Conservation (phyloP, 1,284 basidiomycete species). For the Pascua sp. region DNA sequence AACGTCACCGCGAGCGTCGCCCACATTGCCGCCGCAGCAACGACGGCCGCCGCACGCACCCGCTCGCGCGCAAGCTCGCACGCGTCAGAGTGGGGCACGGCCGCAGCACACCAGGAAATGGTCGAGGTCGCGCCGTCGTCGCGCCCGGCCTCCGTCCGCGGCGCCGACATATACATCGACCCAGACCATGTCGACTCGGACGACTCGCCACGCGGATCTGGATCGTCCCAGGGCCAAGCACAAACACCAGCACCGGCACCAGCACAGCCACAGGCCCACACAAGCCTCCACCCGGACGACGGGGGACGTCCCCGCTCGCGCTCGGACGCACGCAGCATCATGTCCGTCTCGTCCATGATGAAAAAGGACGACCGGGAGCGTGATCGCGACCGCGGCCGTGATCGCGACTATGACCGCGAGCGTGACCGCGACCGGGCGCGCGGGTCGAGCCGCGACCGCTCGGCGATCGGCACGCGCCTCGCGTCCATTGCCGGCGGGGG, state of each 20-base stretch:
- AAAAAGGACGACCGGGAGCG: background rate
- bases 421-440: background rate
- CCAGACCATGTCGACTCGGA: background rate
- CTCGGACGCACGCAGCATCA: slow-evolving; percentile 41
- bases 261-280: too few relatives aligned
- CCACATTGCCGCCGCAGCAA: slow-evolving; percentile 49
- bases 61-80: slow-evolving; percentile 38
- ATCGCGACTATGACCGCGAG: background rate
- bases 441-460: background rate
- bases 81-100: slow-evolving; percentile 50
- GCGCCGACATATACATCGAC: slow-evolving; percentile 16
- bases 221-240: too few relatives aligned
- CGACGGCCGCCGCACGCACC: slow-evolving; percentile 32
- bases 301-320: slow-evolving; percentile 13
- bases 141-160: slow-evolving; percentile 42
- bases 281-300: slow-evolving; percentile 39
- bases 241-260: too few relatives aligned
- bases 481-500: background rate
- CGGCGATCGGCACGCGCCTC: background rate
- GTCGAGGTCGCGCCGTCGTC: slow-evolving; percentile 37
- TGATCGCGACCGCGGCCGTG: background rate
- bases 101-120: slow-evolving; percentile 49
- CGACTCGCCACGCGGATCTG: too few relatives aligned
- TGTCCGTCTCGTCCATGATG: slow-evolving; percentile 17
- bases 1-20: slow-evolving; percentile 67